Evolutionary conservation across 1,284 basidiomycete species (phyloP).

Genomic region (Ganoderma multipileum): DNA sequence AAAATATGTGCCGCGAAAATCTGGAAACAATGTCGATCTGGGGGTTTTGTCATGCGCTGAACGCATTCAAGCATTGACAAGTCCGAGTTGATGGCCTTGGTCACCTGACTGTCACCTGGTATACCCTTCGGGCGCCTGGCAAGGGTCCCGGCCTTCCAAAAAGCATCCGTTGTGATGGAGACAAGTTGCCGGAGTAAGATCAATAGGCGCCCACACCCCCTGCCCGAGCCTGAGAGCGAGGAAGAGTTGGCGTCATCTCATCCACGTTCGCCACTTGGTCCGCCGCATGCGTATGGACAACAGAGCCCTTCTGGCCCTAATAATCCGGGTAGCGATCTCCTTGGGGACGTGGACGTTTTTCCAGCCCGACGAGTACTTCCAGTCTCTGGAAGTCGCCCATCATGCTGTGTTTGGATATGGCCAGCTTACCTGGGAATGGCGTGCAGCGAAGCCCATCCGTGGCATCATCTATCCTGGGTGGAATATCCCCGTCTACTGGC

Average conservation of each 20-base stretch:
- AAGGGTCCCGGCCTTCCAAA: background rate
- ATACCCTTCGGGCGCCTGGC: background rate
- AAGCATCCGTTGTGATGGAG: background rate
- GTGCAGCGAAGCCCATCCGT: slow-evolving; percentile 67
- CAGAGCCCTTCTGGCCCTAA: slow-evolving; percentile 13
- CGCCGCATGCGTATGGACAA: slow-evolving; percentile 6
- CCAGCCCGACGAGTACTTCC: slow-evolving; percentile 98
- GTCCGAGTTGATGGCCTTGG: background rate
- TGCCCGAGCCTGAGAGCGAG: background rate
- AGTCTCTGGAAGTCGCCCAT: slow-evolving; percentile 94
- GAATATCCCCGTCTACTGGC: slow-evolving; percentile 82
- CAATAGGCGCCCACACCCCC: background rate
- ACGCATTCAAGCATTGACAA: background rate
- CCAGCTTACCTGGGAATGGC: slow-evolving; percentile 97
- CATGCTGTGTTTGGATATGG: slow-evolving; percentile 91
- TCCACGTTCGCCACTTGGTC: background rate
- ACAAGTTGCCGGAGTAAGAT: background rate
- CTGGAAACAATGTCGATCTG: background rate
- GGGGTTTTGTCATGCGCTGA: background rate
- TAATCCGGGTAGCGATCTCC: slow-evolving; percentile 65
- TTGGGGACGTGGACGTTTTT: slow-evolving; percentile 87
- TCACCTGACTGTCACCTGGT: background rate
- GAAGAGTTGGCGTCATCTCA: background rate
- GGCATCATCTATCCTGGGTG: slow-evolving; percentile 78
- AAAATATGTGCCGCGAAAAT: background rate